phyloP scores from a whole-genome alignment of 2,329 filamentous ascomycete species.

The Penicillium hesseltinei region DNA sequence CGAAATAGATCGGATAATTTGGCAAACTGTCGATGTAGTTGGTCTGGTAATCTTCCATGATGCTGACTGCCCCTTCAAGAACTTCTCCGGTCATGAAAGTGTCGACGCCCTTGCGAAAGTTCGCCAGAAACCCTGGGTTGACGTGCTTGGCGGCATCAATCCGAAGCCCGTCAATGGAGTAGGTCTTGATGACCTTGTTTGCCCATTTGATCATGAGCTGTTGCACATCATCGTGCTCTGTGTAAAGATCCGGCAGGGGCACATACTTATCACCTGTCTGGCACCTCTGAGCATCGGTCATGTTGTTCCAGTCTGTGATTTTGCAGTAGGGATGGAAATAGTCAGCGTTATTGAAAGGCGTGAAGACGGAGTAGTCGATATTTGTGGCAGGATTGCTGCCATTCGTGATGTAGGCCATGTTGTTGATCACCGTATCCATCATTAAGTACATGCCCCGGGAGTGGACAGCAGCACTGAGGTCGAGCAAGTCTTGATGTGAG shows the following conservation, averaged over 20 bases:
- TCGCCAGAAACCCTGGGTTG: slow-evolving; percentile 40
- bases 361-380: slow-evolving; percentile 26
- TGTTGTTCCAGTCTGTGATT: slow-evolving; percentile 36
- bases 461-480: slow-evolving; percentile 48
- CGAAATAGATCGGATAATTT: slow-evolving; percentile 45
- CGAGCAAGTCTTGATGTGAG: slow-evolving; percentile 47
- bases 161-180: slow-evolving; percentile 51
- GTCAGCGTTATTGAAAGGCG: slow-evolving; percentile 29
- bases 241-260: slow-evolving; percentile 50
- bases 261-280: slow-evolving; percentile 36
- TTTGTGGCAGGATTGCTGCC: slow-evolving; percentile 24
- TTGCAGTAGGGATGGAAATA: slow-evolving; percentile 33
- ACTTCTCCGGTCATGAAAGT: slow-evolving; percentile 51
- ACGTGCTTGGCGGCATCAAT: slow-evolving; percentile 52
- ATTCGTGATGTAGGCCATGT: slow-evolving; percentile 41
- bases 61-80: slow-evolving; percentile 33
- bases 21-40: slow-evolving; percentile 44
- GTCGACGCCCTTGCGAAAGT: slow-evolving; percentile 35
- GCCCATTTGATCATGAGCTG: slow-evolving; percentile 44
- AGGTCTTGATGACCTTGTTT: slow-evolving; percentile 40
- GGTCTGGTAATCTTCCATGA: slow-evolving; percentile 43
- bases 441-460: slow-evolving; percentile 51
- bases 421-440: slow-evolving; percentile 54
- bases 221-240: slow-evolving; percentile 42
- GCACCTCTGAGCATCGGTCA: slow-evolving; percentile 19